Percentiles rank a stretch among this genome's conserved stretches.
These are phyloP conservation scores for Halteria grandinella DNA, from an alignment of 73 alveolate species.

Conservation along the genomic window DNA sequence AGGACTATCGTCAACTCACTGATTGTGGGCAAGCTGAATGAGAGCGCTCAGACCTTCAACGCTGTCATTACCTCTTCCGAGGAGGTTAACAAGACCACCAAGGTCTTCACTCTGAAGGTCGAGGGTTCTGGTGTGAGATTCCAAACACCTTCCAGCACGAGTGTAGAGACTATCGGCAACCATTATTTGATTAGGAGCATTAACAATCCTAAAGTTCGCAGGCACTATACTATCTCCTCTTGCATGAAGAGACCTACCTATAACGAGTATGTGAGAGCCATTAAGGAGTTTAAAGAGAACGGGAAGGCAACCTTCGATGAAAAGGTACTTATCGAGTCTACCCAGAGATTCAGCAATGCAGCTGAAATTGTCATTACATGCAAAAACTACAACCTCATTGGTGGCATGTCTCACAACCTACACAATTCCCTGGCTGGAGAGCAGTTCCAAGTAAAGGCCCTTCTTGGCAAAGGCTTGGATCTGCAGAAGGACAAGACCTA, in stretches of 20 bases:
- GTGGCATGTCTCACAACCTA: neutral
- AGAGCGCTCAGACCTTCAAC: neutral
- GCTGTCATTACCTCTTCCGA: neutral
- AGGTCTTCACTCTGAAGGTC: neutral
- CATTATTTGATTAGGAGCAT: too few relatives aligned
- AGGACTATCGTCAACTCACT: neutral
- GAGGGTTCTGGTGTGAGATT: neutral
- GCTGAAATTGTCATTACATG: neutral
- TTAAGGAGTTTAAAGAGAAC: too few relatives aligned
- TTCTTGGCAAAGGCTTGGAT: slow-evolving; percentile 51
- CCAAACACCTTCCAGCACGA: too few relatives aligned
- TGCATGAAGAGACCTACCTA: too few relatives aligned
- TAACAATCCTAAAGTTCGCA: too few relatives aligned
- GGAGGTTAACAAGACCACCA: neutral
- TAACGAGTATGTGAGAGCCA: too few relatives aligned
- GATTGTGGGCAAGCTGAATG: neutral
- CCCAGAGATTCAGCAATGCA: neutral
- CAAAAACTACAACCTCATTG: neutral
- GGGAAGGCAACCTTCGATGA: too few relatives aligned
- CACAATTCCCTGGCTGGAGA: neutral
- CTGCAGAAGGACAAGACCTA: slow-evolving; percentile 14
- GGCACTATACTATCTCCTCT: too few relatives aligned
- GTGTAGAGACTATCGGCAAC: too few relatives aligned
- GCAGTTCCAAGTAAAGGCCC: slow-evolving; percentile 10
- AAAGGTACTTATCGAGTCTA: neutral